Evolutionary conservation across 345 rosid genomes (phyloP).

Genomic region (Hibiscus mutabilis): DNA sequence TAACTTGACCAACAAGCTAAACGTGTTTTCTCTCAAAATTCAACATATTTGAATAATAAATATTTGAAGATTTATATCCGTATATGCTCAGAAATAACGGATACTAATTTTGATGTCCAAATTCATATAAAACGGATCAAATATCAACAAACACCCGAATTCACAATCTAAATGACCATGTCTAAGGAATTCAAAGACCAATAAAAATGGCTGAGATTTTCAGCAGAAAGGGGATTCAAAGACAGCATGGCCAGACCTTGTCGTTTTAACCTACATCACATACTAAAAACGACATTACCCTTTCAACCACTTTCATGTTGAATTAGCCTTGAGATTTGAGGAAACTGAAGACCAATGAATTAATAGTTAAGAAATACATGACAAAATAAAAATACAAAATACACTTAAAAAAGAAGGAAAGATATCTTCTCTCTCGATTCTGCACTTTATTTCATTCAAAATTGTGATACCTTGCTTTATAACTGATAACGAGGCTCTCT

Average conservation of each 20-base stretch:
- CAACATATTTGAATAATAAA: too few relatives aligned
- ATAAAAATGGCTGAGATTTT: slow-evolving; percentile 4
- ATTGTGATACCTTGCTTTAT: slow-evolving; percentile 49
- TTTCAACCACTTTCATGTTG: slow-evolving; percentile 10
- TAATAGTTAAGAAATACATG: background rate
- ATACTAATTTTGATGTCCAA: too few relatives aligned
- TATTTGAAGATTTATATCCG: too few relatives aligned
- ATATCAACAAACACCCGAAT: too few relatives aligned
- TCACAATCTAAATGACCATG: background rate
- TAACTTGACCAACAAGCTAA: too few relatives aligned
- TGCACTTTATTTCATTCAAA: slow-evolving; percentile 89
- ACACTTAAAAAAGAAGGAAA: background rate
- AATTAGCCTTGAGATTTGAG: slow-evolving; percentile 22
- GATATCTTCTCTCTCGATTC: slow-evolving; percentile 12
- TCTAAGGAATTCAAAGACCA: slow-evolving; percentile 14
- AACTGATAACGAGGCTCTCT: slow-evolving; percentile 61
- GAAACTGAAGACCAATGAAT: background rate
- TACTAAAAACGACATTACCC: slow-evolving; percentile 20
- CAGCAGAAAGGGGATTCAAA: background rate
- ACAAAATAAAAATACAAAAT: background rate
- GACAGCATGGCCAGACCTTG: slow-evolving; percentile 22
- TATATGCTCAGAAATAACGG: too few relatives aligned
- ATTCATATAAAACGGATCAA: too few relatives aligned
- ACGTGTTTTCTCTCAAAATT: too few relatives aligned
- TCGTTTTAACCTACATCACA: slow-evolving; percentile 18